A percentile compares a stretch with the other conserved stretches of the same genome.
These are phyloP conservation scores for Clitoria ternatea DNA, from an alignment of 306 rosid species.

Conservation along the genomic window DNA sequence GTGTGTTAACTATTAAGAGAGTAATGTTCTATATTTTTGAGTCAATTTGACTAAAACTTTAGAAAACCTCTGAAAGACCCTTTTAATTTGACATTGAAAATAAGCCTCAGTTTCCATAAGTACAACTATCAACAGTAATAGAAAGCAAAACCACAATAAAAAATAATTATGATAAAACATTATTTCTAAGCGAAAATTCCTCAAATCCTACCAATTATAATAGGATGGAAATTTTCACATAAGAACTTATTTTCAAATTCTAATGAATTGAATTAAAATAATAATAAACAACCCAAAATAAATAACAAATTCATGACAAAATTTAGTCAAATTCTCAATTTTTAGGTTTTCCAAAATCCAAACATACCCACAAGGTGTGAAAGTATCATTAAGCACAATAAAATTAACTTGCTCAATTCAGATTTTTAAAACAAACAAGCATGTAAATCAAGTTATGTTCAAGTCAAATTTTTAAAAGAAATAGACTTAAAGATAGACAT, in stretches of 20 bases:
- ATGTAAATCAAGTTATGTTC: too few species aligned
- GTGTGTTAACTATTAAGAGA: background rate
- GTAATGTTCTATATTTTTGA: background rate
- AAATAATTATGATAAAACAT: background rate
- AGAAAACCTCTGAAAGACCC: background rate
- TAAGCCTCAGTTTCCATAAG: background rate
- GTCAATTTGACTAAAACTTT: background rate
- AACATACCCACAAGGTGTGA: too few species aligned
- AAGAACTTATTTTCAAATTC: background rate
- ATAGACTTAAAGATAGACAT: too few species aligned
- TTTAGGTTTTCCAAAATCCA: background rate
- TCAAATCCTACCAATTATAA: background rate
- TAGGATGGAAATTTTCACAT: background rate
- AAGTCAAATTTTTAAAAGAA: too few species aligned
- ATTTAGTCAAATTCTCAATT: background rate
- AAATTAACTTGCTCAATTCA: too few species aligned
- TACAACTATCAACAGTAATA: background rate
- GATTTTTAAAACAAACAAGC: too few species aligned
- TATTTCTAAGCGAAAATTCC: background rate
- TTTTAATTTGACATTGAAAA: background rate
- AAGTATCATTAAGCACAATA: too few species aligned
- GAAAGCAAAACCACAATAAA: background rate
- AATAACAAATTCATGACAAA: background rate
- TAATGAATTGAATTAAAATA: background rate
- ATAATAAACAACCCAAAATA: background rate